Evolutionary conservation across 768 basidiomycete genomes (phyloP).

Genomic region (Suillus clintonianus): DNA sequence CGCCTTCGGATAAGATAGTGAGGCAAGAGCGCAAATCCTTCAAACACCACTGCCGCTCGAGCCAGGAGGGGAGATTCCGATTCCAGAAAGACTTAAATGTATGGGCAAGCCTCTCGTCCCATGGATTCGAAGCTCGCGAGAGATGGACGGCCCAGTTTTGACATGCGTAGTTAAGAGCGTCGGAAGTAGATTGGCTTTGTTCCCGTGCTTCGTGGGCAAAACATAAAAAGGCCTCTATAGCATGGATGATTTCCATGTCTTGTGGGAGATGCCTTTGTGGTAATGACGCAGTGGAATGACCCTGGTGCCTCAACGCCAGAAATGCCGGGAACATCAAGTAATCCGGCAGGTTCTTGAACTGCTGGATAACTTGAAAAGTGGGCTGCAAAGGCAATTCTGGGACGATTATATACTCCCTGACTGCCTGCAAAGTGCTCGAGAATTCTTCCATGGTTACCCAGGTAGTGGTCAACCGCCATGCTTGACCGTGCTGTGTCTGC

Average conservation of each 20-base stretch:
- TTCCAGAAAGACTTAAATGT: background rate
- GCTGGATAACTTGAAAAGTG: background rate
- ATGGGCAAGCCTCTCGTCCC: background rate
- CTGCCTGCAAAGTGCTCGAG: background rate
- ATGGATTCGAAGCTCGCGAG: background rate
- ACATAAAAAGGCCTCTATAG: background rate
- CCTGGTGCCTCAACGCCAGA: background rate
- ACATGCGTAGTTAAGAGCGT: background rate
- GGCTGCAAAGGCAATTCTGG: background rate
- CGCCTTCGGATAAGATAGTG: background rate
- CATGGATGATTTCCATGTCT: background rate
- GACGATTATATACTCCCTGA: background rate
- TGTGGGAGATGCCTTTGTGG: background rate
- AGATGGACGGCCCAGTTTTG: background rate
- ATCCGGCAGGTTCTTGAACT: background rate
- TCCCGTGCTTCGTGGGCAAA: background rate
- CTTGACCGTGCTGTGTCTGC: background rate
- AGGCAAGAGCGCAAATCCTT: background rate
- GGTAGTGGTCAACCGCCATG: background rate
- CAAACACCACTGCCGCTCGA: background rate
- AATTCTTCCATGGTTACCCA: background rate
- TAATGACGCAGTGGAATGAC: background rate
- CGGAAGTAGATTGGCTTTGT: background rate
- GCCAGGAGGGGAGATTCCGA: background rate
- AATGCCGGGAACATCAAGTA: background rate